phyloP scores from a whole-genome alignment of 805 yeast species.

The Candida wancherniae region DNA sequence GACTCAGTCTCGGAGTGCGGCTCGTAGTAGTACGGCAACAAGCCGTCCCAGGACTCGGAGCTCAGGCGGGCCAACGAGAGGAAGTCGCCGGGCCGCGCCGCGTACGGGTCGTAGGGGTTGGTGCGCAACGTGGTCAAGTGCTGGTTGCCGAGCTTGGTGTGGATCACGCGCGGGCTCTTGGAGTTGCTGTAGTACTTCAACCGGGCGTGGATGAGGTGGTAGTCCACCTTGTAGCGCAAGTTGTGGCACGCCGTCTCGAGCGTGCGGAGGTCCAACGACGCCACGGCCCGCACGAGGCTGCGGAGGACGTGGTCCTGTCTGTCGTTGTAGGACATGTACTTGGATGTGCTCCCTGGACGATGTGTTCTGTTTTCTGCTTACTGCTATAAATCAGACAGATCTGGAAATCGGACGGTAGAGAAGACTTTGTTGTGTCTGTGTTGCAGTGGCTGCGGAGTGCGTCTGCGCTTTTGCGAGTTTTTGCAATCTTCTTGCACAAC shows the following conservation, averaged over 20 bases:
- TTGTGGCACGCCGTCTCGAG: conserved; percentile 18
- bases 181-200: conserved; percentile 37
- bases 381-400: too few species aligned
- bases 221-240: conserved; percentile 29
- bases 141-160: conserved; percentile 28
- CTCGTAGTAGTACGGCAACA: conserved; percentile 10
- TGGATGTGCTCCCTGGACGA: too few species aligned
- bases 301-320: conserved; percentile 7
- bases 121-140: conserved; percentile 37
- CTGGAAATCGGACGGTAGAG: too few species aligned
- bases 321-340: too few species aligned
- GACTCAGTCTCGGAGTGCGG: conserved; percentile 7
- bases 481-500: too few species aligned
- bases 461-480: too few species aligned
- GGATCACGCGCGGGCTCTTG: conserved; percentile 35
- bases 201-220: conserved; percentile 29
- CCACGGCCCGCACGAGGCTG: conserved; percentile 9
- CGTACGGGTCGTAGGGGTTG: conserved; percentile 28
- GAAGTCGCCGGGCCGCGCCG: conserved; percentile 29
- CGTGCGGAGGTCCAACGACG: conserved; percentile 9
- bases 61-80: conserved; percentile 17
- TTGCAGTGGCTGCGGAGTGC: too few species aligned
- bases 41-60: conserved; percentile 10
- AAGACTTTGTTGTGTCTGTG: too few species aligned
- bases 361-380: too few species aligned